Evolutionary conservation across 805 yeast genomes (phyloP).

Genomic region (Wickerhamiella nectarea): DNA sequence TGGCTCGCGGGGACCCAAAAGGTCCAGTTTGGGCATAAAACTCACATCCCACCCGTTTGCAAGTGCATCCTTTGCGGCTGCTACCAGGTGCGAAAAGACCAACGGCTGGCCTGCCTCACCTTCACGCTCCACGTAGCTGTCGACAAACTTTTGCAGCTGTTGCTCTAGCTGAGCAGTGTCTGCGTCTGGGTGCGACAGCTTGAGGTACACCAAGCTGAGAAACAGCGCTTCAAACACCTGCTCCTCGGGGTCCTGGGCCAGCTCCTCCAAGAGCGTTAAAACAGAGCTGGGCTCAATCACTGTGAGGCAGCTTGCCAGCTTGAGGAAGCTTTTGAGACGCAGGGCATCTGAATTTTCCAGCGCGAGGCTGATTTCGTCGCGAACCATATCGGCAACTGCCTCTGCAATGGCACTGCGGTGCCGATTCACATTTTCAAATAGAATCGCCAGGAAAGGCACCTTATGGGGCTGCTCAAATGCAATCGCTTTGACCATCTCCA

Average conservation of each 20-base stretch:
- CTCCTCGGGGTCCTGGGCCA: slow-evolving; percentile 30
- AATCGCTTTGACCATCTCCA: slow-evolving; percentile 54
- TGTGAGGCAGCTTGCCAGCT: slow-evolving; percentile 59
- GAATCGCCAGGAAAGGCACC: slow-evolving; percentile 52
- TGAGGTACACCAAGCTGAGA: slow-evolving; percentile 14
- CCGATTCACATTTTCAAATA: slow-evolving; percentile 53
- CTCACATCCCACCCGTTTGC: slow-evolving; percentile 18
- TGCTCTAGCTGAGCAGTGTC: background rate
- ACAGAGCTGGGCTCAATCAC: slow-evolving; percentile 41
- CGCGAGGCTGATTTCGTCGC: slow-evolving; percentile 44
- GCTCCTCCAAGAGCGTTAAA: slow-evolving; percentile 36
- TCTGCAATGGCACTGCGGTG: slow-evolving; percentile 53
- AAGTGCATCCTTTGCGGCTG: slow-evolving; percentile 15
- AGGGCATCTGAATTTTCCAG: slow-evolving; percentile 43
- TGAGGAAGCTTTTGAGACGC: slow-evolving; percentile 51
- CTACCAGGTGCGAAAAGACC: slow-evolving; percentile 15
- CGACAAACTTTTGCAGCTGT: background rate
- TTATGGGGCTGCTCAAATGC: slow-evolving; percentile 86
- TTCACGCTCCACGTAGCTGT: background rate
- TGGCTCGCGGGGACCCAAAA: background rate
- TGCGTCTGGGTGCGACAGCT: background rate
- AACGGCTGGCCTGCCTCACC: background rate
- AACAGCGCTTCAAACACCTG: slow-evolving; percentile 29
- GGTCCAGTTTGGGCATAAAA: slow-evolving; percentile 15
- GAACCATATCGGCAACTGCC: slow-evolving; percentile 54